phyloP scores from a whole-genome alignment of 441 rosid species.

The Dalechampia spathulata region DNA sequence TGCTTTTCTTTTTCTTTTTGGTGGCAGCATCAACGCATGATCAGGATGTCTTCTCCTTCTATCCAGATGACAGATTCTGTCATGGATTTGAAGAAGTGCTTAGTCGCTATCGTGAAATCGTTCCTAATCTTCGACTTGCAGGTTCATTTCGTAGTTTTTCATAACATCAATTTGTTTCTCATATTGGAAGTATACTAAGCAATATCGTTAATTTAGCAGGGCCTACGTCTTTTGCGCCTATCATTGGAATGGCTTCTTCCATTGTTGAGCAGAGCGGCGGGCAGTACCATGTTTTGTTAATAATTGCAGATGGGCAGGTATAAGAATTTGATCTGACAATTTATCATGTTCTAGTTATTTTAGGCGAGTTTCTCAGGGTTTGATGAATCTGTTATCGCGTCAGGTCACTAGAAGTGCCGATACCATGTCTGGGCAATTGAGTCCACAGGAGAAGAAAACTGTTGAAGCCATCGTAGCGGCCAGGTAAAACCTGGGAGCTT shows the following conservation, averaged over 20 bases:
- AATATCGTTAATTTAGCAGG: slow-evolving; percentile 32
- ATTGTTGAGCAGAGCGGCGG: slow-evolving; percentile 92
- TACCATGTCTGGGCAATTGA: slow-evolving; percentile 46
- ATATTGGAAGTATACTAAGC: slow-evolving; percentile 5
- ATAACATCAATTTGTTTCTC: slow-evolving; percentile 5
- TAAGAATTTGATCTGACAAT: neutral
- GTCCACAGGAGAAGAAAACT: slow-evolving; percentile 88
- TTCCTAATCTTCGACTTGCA: slow-evolving; percentile 71
- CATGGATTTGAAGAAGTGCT: slow-evolving; percentile 81
- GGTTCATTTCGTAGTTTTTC: slow-evolving; percentile 28
- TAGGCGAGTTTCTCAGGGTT: neutral
- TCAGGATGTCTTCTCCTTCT: slow-evolving; percentile 75
- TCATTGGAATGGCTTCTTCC: slow-evolving; percentile 79
- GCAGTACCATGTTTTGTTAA: slow-evolving; percentile 89
- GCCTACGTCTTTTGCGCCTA: slow-evolving; percentile 93
- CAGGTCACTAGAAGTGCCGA: slow-evolving; percentile 95
- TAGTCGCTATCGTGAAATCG: slow-evolving; percentile 54
- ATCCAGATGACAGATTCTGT: slow-evolving; percentile 48
- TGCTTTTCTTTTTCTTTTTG: too few relatives aligned
- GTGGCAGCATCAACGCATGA: slow-evolving; percentile 74
- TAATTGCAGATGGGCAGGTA: slow-evolving; percentile 99
- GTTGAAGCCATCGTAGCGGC: slow-evolving; percentile 88
- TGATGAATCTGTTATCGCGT: slow-evolving; percentile 1
- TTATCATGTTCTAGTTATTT: neutral
- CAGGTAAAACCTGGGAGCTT: slow-evolving; percentile 36